phyloP scores from a whole-genome alignment of 148 eudicot species.

The Rhododendron mucronatum region DNA sequence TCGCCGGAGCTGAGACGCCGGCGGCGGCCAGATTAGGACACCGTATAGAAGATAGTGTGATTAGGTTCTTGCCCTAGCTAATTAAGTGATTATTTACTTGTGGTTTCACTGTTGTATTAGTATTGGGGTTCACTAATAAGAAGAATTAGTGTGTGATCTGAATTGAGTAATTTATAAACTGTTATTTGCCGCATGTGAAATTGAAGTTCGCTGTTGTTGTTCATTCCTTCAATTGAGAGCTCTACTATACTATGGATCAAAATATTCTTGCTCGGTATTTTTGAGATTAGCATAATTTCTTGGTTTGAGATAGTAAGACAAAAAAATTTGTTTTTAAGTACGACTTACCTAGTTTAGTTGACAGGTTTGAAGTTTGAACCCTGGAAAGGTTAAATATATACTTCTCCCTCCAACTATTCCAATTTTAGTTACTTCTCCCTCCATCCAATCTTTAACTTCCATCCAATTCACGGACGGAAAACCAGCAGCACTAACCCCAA shows the following conservation, averaged over 20 bases:
- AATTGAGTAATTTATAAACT: not conserved
- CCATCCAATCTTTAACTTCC: no score
- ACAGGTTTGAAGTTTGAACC: not conserved
- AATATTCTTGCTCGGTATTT: not conserved
- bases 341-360: not conserved
- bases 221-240: not conserved
- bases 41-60: not conserved
- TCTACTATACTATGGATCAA: not conserved
- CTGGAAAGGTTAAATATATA: no score
- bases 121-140: no score
- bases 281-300: not conserved
- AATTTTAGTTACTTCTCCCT: no score
- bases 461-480: no score
- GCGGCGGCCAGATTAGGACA: not conserved
- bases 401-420: no score
- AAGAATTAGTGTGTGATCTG: not conserved
- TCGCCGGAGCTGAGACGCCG: not conserved
- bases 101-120: not conserved
- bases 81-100: not conserved
- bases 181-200: not conserved
- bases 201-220: not conserved
- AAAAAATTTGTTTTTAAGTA: no score
- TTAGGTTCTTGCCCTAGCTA: conserved; percentile 13
- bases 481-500: no score
- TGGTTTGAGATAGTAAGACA: not conserved